These are phyloP conservation scores for Aureobasidium sp. DNA, from an alignment of 2,329 filamentous ascomycete genomes.

Conservation along the genomic window DNA sequence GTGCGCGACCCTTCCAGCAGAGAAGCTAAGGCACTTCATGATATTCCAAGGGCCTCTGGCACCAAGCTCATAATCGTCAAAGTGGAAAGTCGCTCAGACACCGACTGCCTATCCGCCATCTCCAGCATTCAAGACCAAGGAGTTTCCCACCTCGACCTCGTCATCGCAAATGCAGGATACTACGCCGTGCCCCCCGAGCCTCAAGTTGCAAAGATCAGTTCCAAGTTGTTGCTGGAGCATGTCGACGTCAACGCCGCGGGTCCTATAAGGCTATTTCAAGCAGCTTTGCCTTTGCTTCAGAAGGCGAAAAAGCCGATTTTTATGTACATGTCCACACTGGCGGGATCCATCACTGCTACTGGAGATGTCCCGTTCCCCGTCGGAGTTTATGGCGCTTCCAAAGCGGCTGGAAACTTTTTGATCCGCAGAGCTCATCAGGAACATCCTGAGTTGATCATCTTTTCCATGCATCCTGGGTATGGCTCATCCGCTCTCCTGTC, in stretches of 20 bases:
- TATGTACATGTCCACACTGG: not conserved
- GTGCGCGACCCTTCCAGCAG: not conserved
- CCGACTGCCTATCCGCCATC: not conserved
- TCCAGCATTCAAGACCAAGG: not conserved
- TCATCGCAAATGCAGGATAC: not conserved
- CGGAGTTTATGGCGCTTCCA: not conserved
- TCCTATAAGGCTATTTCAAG: not conserved
- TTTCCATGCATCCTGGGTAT: slow-evolving; percentile 4
- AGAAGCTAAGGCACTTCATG: not conserved
- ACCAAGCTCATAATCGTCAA: slow-evolving; percentile 6
- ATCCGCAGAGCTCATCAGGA: not conserved
- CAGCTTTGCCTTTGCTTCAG: not conserved
- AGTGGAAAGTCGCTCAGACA: not conserved
- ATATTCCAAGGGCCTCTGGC: not conserved
- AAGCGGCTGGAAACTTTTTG: not conserved
- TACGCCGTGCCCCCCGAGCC: not conserved
- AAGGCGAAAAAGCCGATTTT: not conserved
- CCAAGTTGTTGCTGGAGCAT: not conserved
- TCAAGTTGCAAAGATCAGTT: not conserved
- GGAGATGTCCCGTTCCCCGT: not conserved
- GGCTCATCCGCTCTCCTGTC: not conserved
- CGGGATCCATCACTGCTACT: not conserved
- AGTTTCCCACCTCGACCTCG: not conserved
- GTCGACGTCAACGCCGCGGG: not conserved
- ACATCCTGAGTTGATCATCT: not conserved